A percentile compares a stretch with the other conserved stretches of the same genome.
These are phyloP conservation scores for Cytidiella melzeri DNA, from an alignment of 768 basidiomycete species.

Conservation along the genomic window DNA sequence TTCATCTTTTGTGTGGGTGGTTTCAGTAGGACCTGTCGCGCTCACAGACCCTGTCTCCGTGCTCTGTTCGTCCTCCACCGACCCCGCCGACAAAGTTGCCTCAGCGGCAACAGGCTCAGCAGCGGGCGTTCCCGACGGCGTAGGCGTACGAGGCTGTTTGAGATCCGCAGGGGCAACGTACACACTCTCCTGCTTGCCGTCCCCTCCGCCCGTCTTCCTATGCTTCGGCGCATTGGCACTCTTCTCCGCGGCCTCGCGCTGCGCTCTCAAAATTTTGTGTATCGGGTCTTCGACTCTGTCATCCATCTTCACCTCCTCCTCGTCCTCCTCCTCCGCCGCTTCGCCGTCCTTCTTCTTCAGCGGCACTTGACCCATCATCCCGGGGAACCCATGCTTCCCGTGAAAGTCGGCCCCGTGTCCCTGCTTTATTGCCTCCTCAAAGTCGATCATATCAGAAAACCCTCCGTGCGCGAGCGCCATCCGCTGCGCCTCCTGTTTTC, in stretches of 20 bases:
- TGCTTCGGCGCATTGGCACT: slow-evolving; percentile 16
- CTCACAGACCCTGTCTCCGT: too few relatives aligned
- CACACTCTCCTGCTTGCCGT: slow-evolving; percentile 17
- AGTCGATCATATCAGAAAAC: slow-evolving; percentile 43
- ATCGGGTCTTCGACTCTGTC: slow-evolving; percentile 23
- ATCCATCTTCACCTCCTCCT: slow-evolving; percentile 22
- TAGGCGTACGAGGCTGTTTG: slow-evolving; percentile 19
- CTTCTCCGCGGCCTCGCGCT: slow-evolving; percentile 19
- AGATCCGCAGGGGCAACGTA: slow-evolving; percentile 14
- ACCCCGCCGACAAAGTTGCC: neutral
- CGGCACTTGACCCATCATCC: slow-evolving; percentile 31
- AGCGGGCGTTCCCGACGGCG: slow-evolving; percentile 9
- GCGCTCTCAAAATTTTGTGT: slow-evolving; percentile 21
- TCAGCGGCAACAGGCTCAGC: slow-evolving; percentile 1
- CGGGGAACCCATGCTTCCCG: slow-evolving; percentile 35
- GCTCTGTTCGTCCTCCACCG: neutral
- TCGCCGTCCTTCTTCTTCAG: slow-evolving; percentile 13
- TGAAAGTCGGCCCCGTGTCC: slow-evolving; percentile 40
- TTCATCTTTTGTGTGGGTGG: too few relatives aligned
- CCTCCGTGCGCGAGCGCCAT: slow-evolving; percentile 48
- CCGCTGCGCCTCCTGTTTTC: slow-evolving; percentile 46
- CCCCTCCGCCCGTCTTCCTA: slow-evolving; percentile 21
- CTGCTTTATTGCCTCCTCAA: slow-evolving; percentile 41
- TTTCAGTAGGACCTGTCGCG: too few relatives aligned
- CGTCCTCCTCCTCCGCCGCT: slow-evolving; percentile 3